A percentile compares a stretch with the other conserved stretches of the same genome.
Conservation (phyloP, 495 filamentous ascomycete genomes). For the Durotheca rogersii region DNA sequence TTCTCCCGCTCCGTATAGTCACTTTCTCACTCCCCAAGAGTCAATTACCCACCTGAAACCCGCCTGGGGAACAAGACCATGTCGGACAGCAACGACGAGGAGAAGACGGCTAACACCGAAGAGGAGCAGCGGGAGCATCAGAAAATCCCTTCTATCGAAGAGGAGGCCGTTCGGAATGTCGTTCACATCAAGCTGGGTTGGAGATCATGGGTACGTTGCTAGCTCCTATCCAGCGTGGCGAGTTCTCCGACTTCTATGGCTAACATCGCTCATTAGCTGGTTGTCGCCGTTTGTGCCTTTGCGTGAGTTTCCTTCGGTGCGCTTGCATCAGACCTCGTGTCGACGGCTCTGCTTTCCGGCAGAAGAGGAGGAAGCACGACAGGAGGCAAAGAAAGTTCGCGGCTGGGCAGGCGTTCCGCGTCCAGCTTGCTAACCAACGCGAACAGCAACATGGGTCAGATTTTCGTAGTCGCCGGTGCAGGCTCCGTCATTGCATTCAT, state of each 20-base stretch:
- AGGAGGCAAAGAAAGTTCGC: too few species aligned
- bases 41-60: background rate
- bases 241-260: background rate
- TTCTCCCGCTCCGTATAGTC: background rate
- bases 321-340: too few species aligned
- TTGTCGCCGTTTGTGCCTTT: background rate
- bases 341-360: background rate
- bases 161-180: background rate
- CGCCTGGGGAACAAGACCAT: background rate
- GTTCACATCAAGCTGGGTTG: background rate
- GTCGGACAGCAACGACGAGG: background rate
- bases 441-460: background rate
- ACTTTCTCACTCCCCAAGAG: background rate
- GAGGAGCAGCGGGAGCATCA: background rate
- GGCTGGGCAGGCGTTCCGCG: too few species aligned
- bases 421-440: background rate
- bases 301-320: too few species aligned
- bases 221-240: background rate
- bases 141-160: background rate
- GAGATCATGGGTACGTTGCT: background rate
- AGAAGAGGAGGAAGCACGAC: too few species aligned
- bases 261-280: background rate
- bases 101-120: background rate
- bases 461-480: background rate
- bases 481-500: background rate